Evolutionary conservation across 2,329 filamentous ascomycete genomes (phyloP), one percentile per base, ranked within the genome.

Genomic region (Exophiala oligosperma): DNA sequence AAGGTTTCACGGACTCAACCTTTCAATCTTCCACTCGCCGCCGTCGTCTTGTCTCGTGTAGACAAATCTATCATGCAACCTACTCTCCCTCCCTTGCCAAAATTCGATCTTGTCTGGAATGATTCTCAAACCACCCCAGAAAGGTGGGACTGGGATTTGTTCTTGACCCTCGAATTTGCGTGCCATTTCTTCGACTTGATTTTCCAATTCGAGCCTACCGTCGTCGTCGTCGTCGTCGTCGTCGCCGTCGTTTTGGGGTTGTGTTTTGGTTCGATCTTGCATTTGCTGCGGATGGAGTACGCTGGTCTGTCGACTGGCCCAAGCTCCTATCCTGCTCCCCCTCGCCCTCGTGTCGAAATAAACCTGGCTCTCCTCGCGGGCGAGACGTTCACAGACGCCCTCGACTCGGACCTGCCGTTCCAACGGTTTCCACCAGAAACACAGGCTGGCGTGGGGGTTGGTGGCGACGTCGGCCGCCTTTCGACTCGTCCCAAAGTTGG

Each of bases 321-420:
- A 97, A 1, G 92, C 94, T 0, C 94, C 94, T 59, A 99, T 82
- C 64, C 92, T 80, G 69, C 87, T 91, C 0, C 91, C 93, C 2
- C 94, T 79, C 49, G 91, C 91, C 44, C 86, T 73, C 38, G 84
- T 87, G 60, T 81, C 78, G 73, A 81, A 87, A 71, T 87, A 87
- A 2, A 80, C 71, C 73, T 87, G 84, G 64, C 88, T 92, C 77
- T 97, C 92, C 67, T 85, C 88, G 0, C 74, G 68, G 0, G 78
- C 78, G 58, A 96, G 74, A 41, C 91, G 78, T 73, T 88, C 86
- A 0, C 88, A 83, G 4, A 73, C 70, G 1, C 94, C 94, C 75
- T 99, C 94, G 17, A 99, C 87, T 7, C 95, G 80, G 2, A 99
- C 91, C 79, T 97, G 94, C 5, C 93, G 80, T 78, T 99, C 92